Base-by-base conservation (phyloP, 2,329 filamentous ascomycete species). In the Xylaria sp. region DNA sequence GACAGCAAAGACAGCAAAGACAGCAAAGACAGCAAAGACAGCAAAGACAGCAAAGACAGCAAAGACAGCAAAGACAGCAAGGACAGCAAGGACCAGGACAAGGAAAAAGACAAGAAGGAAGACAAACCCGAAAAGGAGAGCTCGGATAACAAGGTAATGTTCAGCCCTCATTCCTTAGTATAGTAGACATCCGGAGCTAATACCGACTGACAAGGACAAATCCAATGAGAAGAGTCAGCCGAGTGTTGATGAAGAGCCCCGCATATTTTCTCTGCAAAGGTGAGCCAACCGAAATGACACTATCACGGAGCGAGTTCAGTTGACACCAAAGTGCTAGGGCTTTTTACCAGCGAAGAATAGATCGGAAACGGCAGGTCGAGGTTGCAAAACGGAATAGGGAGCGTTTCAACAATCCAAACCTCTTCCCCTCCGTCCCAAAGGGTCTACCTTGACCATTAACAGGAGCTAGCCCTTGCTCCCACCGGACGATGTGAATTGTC, bases 381-480 rank as follows among this genome's bases (percentile, higher is more conserved):
- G 80, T 87, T 57, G 89, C 91, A 9, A 95, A 87, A 74, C 81
- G 89, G 55, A 94, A 93, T 69, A 85, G 87, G 49, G 91, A 97
- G 72, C 84, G 91, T 50, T 74, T 96, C 61, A 87, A 84, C 63
- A 88, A 92, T 70, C 90, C 91, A 1, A 83, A 81, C 30, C 84
- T 89, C 60, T 97, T 97, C 70, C 94, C 94, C 1, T 89, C 90
- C 48, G 91, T 94, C 0, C 93, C 93, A 1, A 89, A 84, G 58
- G 64, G 64, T 53, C 55, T 67, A 18, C 68, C 69, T 50, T 71
- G 55, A 66, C 50, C 47, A 48, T 50, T 19, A 13, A 35, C n/a
- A 30, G 23, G 46, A 53, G 39, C 18, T 35, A 54, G 35, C 10
- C 23, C 13, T 13, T 16, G 19, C 46, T 19, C 13, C 16, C 19